Evolutionary conservation across 495 filamentous ascomycete species (phyloP).

Genomic region (Podospora anserina): DNA sequence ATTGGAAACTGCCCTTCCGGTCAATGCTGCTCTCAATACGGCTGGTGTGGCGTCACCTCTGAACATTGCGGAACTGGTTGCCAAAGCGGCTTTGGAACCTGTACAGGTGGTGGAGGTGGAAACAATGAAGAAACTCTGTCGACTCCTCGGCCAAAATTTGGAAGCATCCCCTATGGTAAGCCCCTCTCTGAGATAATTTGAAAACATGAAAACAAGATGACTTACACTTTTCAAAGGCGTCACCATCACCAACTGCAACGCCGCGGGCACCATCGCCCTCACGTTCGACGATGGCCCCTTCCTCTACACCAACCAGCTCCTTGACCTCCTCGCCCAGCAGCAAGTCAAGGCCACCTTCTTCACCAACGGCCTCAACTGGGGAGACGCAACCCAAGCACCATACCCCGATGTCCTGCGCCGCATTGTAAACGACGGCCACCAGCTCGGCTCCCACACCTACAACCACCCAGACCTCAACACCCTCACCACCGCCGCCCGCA

Average conservation of each 20-base stretch:
- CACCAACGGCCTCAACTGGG: slow-evolving; percentile 61
- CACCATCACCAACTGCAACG: slow-evolving; percentile 55
- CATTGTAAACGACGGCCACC: slow-evolving; percentile 61
- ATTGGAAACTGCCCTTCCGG: slow-evolving; percentile 16
- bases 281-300: slow-evolving; percentile 70
- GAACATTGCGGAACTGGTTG: slow-evolving; percentile 50
- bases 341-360: slow-evolving; percentile 63
- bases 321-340: slow-evolving; percentile 56
- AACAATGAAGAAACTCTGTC: slow-evolving; percentile 13
- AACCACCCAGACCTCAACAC: slow-evolving; percentile 60
- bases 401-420: slow-evolving; percentile 37
- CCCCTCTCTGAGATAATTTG: background rate
- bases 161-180: slow-evolving; percentile 21
- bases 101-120: slow-evolving; percentile 13
- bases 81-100: slow-evolving; percentile 36
- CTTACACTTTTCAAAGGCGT: background rate
- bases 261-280: slow-evolving; percentile 57
- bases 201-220: background rate
- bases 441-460: slow-evolving; percentile 71
- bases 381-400: slow-evolving; percentile 39
- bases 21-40: slow-evolving; percentile 36
- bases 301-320: slow-evolving; percentile 55
- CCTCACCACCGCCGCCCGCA: slow-evolving; percentile 45
- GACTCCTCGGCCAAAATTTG: slow-evolving; percentile 17
- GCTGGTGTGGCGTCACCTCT: slow-evolving; percentile 42